Base-by-base conservation (phyloP, 2,329 filamentous ascomycete genomes). In the Paecilomyces formosus region DNA sequence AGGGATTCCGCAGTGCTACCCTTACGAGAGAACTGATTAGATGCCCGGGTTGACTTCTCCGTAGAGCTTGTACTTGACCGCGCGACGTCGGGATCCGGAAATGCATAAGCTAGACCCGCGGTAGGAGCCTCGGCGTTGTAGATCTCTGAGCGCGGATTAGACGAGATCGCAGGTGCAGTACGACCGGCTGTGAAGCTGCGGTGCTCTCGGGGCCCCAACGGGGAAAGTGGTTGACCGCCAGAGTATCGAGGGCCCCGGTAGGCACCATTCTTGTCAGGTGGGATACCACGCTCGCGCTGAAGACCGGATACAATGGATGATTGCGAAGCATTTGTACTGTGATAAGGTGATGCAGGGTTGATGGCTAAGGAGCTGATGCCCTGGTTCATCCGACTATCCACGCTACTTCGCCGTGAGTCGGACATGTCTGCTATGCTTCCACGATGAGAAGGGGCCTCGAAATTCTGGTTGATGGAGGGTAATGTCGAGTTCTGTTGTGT, bases 401-500 rank as follows among this genome's bases (percentile, higher is more conserved):
- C 68, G 57, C 78, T 80, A 64, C 78, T 79, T 49, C 78, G 76
- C 53, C 78, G 74, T 11, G 78, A 80, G 58, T 80, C 78, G 18
- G 74, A 62, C 15, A 71, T 71, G n/a, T 79, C 76, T 13, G 64
- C 67, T 39, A 70, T 70, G 64, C 73, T 78, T 24, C 68, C 69
- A 31, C 74, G 72, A 22, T 82, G 77, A 0, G 78, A 74, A 31
- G 74, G 69, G 5, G 78, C 76, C 54, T 85, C 82, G 53, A 81
- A 78, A 61, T 82, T 82, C 64, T 85, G 82, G 56, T 84, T 85
- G 61, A 86, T 79, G 0, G 83, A 82, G 1, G 84, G 83, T 9
- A 86, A 71, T 49, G 77, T 72, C 63, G 75, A 74, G 62, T 66
- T 75, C 31, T 68, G 74, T 62, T 70, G 77, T 63, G 67, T 69